Base-by-base conservation (phyloP, 768 basidiomycete species). In the Suillus weaverae region DNA sequence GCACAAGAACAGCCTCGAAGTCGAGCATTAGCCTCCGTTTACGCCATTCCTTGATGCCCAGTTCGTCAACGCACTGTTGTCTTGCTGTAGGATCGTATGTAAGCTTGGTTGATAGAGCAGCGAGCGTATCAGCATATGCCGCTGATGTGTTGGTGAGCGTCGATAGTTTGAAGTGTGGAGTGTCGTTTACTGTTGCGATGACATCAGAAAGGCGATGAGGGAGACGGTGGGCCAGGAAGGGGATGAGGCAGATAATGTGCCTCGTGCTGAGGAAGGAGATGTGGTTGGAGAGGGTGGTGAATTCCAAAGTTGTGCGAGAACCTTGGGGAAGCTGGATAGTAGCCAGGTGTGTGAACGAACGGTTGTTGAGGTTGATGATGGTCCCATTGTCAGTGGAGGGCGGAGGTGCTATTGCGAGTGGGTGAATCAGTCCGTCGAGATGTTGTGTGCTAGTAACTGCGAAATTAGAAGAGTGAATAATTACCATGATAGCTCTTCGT, bases 1-100 rank as follows among this genome's bases (percentile, higher is more conserved):
- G 72, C 18, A 87, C 71, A 43, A 88, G 76, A 0, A 78, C 84
- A 26, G 81, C 83, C 70, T 89, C 86, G 77, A 87, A 86, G 35
- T 75, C 76, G 36, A 83, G 62, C 66, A 81, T 69, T n/a, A 86
- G 74, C 64, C 80, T 74, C 61, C 82, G 76, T 67, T 82, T 80
- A 61, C 84, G 77, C 84, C 83, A 85, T 41, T 70, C 77, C 51
- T 70, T 69, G 7, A 71, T 59, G 50, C 83, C 77, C 61, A 76
- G 70, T 22, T 59, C 65, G 26, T 64, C 62, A 43, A 65, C 56
- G 60, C 50, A 63, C 33, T 33, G 57, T 26, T 68, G 59, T 51
- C 70, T 73, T 10, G 62, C 63, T 44, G 44, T 54, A 36, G 53
- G 71, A 18, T 70, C 60, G 32, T 18, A 51, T 2, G 65, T 67